Base-by-base conservation (phyloP, 805 yeast genomes). In the Ogataea salicorniae region DNA sequence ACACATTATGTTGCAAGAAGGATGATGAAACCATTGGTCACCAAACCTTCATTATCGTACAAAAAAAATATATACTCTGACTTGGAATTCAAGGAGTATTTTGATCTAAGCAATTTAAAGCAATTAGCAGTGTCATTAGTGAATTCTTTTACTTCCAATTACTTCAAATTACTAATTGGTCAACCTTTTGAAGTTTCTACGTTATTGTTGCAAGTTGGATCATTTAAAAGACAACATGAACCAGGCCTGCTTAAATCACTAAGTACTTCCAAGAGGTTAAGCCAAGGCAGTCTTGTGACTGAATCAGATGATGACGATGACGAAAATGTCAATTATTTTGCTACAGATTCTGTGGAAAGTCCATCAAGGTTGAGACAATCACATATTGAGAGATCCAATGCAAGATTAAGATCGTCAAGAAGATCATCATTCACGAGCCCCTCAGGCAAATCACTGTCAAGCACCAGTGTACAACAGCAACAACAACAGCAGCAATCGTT, bases 161-260 rank as follows among this genome's bases (percentile, higher is more conserved):
- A 94, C 68, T 64, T 80, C 46, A 81, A 81, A 50, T 80, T 83
- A 40, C 64, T 89, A 33, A 61, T 87, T 8, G 77, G 87, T 17
- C 97, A 94, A 66, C 98, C 99, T 2, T 83, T 91, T 64, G 97
- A 92, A 56, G 84, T 87, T 16, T 79, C 87, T 5, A 74, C 92
- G 46, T 73, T 88, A 54, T 71, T 91, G 26, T 67, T 90, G 47
- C 98, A 94, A 64, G 84, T 87, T 14, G 95, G 95, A 4, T 78
- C 76, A 33, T 83, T 84, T 60, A 61, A 62, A 20, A 64, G 68
- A 26, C 57, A 15, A 11, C 26, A 39, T 16, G 42, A 39, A 34
- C 15, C 31, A 26, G 31, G 31, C 20, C 20, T 20, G 11, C 31
- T 26, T 26, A 26, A 26, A 26, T 26, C 31, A 26, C 4, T 26